A percentile compares a stretch with the other conserved stretches of the same genome.
Conservation (phyloP, 495 filamentous ascomycete species). For the Penicillium flavigenum region DNA sequence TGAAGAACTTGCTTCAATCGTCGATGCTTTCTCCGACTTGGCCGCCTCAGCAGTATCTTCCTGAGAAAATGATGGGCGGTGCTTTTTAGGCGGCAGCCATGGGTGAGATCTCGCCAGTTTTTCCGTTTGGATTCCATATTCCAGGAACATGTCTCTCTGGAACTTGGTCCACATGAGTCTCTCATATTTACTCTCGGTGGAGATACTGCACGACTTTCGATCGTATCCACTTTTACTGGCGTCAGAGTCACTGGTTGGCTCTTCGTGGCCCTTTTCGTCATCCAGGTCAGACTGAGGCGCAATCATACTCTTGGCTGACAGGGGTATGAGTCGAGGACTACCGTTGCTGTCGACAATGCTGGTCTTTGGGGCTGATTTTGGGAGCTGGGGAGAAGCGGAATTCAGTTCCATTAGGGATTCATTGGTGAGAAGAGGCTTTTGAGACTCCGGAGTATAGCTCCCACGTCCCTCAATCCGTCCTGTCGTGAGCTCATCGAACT, state of each 20-base stretch:
- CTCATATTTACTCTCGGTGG: conserved; percentile 4
- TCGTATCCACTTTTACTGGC: conserved; percentile 16
- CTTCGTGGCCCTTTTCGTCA: background rate
- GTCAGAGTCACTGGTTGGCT: background rate
- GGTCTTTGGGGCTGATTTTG: conserved; percentile 8
- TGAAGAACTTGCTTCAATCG: conserved; percentile 1
- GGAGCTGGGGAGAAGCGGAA: background rate
- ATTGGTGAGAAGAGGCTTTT: conserved; percentile 22
- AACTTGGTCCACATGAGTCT: conserved; percentile 18
- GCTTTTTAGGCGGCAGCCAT: background rate
- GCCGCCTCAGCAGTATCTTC: background rate
- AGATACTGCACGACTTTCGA: conserved; percentile 6
- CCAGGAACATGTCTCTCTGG: conserved; percentile 26
- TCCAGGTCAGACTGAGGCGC: background rate
- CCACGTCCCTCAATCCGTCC: background rate
- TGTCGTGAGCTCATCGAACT: background rate
- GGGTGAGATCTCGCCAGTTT: conserved; percentile 6
- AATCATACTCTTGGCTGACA: background rate
- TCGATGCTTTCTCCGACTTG: background rate
- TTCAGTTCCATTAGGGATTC: conserved; percentile 1
- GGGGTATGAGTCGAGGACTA: conserved; percentile 25
- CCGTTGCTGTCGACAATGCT: conserved; percentile 34
- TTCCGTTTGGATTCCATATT: conserved; percentile 25
- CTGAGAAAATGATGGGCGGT: conserved; percentile 4
- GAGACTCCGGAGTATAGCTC: conserved; percentile 23